Evolutionary conservation across 176 grass and related monocot species (phyloP).

Genomic region (Carex scoparia): DNA sequence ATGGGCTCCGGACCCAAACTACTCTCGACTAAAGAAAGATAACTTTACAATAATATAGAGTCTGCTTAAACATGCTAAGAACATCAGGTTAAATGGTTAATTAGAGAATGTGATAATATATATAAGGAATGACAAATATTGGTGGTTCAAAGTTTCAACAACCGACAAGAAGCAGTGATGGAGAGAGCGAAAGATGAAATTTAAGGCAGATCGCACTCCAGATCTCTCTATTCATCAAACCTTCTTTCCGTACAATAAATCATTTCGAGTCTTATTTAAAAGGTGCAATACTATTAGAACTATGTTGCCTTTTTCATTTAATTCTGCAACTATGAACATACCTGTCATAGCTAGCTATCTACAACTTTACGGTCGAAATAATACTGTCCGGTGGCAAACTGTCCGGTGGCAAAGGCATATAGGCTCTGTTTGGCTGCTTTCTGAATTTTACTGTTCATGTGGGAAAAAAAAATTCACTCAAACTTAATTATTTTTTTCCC

Average conservation of each 20-base stretch:
- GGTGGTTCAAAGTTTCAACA: neutral
- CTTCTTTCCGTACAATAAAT: neutral
- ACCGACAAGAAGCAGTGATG: constrained; percentile 25
- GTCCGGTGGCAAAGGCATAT: too few relatives aligned
- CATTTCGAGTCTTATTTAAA: neutral
- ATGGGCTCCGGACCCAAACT: too few relatives aligned
- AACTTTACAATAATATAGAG: too few relatives aligned
- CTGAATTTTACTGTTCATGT: too few relatives aligned
- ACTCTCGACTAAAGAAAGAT: too few relatives aligned
- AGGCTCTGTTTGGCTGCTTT: too few relatives aligned
- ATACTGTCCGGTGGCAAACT: too few relatives aligned
- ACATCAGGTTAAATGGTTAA: too few relatives aligned
- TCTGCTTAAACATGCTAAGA: too few relatives aligned
- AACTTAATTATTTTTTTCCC: too few relatives aligned
- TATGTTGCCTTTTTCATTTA: neutral
- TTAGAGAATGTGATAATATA: neutral
- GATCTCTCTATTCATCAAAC: neutral
- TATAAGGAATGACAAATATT: neutral
- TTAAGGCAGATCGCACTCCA: neutral
- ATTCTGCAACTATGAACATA: neutral
- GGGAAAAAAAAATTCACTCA: too few relatives aligned
- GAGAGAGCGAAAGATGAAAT: neutral
- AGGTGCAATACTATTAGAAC: neutral
- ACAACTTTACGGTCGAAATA: too few relatives aligned
- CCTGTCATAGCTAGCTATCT: neutral